Evolutionary conservation across 441 rosid species (phyloP), one percentile per base, ranked within the genome.

Genomic region (Mallotus repandus): DNA sequence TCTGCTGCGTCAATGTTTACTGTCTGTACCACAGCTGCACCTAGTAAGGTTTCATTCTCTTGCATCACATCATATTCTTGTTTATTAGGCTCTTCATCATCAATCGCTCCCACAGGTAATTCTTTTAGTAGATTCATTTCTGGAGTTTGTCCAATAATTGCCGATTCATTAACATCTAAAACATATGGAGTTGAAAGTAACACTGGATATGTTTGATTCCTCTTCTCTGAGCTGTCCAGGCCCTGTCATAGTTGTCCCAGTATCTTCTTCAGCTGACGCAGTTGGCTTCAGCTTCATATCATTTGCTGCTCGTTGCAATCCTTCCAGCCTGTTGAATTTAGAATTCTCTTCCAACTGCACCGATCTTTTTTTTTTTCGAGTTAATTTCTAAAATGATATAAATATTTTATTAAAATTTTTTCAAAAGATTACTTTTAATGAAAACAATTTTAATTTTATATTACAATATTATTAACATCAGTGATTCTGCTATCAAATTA

Each of bases 11-110:
- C 49, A 29, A 45, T 29, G 1, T 10, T 38, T 14, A 3, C 45
- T 19, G 68, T 35, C 1, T 3, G 9, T 5, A 45, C 58, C 2
- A 32, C 49, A 63, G 64, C 77, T 50, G 32, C 76, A 57, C 38
- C 60, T 38, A 15, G 7, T 7, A 11, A 21, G 4, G 2, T 14
- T 18, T 22, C 63, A 41, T 22, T 45, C 63, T 50, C 46, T 13
- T 5, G 70, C 4, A 13, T 38, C 52, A 56, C 76, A 52, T 16
- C 25, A 45, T 21, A 45, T 54, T 58, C 65, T 19, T 29, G 65
- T 16, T 68, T 46, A 63, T 66, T 76, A 35, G 63, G 15, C 59
- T 71, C 74, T 9, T 77, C 84, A 9, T 54, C 78, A 41, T 81
- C 76, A 4, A 73, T 66, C 14, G 69, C 70, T 48, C 70, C 82